Percentiles rank a stretch among this genome's conserved stretches.
Conservation (phyloP, 2,329 filamentous ascomycete genomes). For the Neopestalotiopsis rosae region DNA sequence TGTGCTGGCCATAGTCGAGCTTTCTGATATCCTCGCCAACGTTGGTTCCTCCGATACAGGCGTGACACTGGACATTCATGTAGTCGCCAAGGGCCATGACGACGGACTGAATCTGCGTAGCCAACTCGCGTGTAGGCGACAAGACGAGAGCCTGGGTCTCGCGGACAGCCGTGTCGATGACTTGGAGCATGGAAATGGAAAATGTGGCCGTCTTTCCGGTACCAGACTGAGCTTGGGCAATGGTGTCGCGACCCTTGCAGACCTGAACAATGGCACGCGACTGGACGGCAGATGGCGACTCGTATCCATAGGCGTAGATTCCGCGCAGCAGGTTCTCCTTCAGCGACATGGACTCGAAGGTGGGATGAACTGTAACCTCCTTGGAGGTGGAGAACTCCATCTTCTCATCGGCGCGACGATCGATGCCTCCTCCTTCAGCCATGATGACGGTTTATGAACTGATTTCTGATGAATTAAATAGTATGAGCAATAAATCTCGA, state of each 20-base stretch:
- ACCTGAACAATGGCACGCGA: constrained; percentile 98
- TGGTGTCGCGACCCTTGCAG: constrained; percentile 98
- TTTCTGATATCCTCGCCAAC: constrained; percentile 98
- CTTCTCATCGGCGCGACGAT: constrained; percentile 91
- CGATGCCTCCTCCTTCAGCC: constrained; percentile 81
- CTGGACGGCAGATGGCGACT: constrained; percentile 96
- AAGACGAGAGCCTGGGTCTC: constrained; percentile 95
- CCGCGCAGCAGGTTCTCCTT: constrained; percentile 97
- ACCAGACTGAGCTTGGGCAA: constrained; percentile 96
- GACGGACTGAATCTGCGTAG: constrained; percentile 97
- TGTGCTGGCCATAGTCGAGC: constrained; percentile 96
- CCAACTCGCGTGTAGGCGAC: constrained; percentile 93
- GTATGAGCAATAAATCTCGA: neutral
- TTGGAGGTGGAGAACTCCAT: constrained; percentile 99
- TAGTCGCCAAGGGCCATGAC: constrained; percentile 99
- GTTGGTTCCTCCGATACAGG: constrained; percentile 97
- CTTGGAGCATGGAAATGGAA: constrained; percentile 93
- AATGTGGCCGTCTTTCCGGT: constrained; percentile 98
- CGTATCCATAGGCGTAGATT: constrained; percentile 98
- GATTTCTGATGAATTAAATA: neutral
- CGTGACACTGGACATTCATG: constrained; percentile 99
- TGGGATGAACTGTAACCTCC: constrained; percentile 93
- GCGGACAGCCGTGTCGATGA: constrained; percentile 91
- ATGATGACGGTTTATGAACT: constrained; percentile 57
- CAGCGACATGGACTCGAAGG: constrained; percentile 94